These are phyloP conservation scores for Boletellus ananas DNA, from an alignment of 768 basidiomycete species.

Conservation along the genomic window DNA sequence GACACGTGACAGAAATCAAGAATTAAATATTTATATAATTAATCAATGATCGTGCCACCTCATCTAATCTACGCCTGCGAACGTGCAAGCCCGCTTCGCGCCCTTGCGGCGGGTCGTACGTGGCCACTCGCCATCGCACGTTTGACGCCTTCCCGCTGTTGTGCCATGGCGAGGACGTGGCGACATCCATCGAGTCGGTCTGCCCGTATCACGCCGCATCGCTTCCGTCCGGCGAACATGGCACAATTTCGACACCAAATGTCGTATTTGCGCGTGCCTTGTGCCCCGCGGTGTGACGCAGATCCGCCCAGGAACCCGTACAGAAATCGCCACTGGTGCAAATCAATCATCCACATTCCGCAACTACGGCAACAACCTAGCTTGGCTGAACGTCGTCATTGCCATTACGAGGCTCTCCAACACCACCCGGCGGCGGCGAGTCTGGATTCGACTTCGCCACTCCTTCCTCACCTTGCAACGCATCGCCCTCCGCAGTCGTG, in stretches of 20 bases:
- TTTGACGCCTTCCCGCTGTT: constrained; percentile 5
- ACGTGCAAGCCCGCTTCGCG: constrained; percentile 9
- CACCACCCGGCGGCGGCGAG: constrained; percentile 2
- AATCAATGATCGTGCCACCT: not conserved
- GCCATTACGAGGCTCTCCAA: constrained; percentile 6
- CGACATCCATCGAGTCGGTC: not conserved
- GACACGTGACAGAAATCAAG: constrained; percentile 18
- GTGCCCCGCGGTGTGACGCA: not conserved
- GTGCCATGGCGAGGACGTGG: constrained; percentile 11
- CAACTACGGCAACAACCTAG: constrained; percentile 11
- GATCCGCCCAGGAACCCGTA: constrained; percentile 19
- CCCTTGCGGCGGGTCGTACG: not conserved
- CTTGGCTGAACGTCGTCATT: constrained; percentile 9
- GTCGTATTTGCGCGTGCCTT: too few species aligned
- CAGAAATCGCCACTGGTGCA: constrained; percentile 4
- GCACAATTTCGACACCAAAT: too few species aligned
- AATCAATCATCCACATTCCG: not conserved
- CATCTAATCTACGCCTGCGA: not conserved
- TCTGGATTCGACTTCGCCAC: constrained; percentile 10
- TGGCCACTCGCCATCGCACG: constrained; percentile 10
- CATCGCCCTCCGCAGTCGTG: not conserved
- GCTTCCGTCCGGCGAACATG: too few species aligned
- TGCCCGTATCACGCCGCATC: constrained; percentile 10
- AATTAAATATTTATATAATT: constrained; percentile 5
- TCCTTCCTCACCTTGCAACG: constrained; percentile 4